Percentiles rank a stretch among this genome's conserved stretches.
phyloP scores from a whole-genome alignment of 1,284 basidiomycete genomes.

The Tranzscheliella williamsii region DNA sequence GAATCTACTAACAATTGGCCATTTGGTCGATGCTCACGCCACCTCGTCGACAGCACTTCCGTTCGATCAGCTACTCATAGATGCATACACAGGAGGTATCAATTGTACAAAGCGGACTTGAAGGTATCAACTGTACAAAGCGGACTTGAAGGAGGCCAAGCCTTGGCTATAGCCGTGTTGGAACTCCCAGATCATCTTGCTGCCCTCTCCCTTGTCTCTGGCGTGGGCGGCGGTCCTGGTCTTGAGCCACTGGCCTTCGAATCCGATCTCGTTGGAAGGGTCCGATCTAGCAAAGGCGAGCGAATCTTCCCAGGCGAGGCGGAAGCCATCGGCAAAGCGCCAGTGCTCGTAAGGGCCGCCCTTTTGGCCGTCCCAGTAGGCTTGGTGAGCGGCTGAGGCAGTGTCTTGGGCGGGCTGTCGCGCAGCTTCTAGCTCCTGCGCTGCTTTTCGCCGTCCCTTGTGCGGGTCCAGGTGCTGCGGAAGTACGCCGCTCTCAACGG shows the following conservation, averaged over 20 bases:
- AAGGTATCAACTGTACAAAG: conserved; percentile 15
- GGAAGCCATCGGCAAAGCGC: conserved; percentile 71
- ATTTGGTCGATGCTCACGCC: too few species aligned
- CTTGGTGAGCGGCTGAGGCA: conserved; percentile 17
- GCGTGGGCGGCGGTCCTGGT: conserved; percentile 65
- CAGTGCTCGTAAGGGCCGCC: conserved; percentile 68
- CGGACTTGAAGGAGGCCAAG: conserved; percentile 43
- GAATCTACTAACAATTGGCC: too few species aligned
- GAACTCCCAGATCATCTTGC: conserved; percentile 59
- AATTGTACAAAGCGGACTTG: conserved; percentile 18
- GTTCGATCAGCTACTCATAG: too few species aligned
- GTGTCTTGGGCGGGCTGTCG: conserved; percentile 12
- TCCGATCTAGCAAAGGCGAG: conserved; percentile 65
- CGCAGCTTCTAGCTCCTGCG: conserved; percentile 18
- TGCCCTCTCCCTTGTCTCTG: conserved; percentile 61
- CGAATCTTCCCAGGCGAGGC: conserved; percentile 73
- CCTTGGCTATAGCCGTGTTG: conserved; percentile 69
- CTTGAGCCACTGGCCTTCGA: conserved; percentile 68
- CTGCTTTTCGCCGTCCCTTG: conserved; percentile 12
- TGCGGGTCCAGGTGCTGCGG: conserved; percentile 62
- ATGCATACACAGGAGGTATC: too few species aligned
- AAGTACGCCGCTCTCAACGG: conserved; percentile 70
- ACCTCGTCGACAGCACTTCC: too few species aligned
- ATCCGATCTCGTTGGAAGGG: conserved; percentile 68
- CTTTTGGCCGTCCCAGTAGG: conserved; percentile 44